Conservation (phyloP, 805 yeast species). For the Kodamaea kakaduensis region DNA sequence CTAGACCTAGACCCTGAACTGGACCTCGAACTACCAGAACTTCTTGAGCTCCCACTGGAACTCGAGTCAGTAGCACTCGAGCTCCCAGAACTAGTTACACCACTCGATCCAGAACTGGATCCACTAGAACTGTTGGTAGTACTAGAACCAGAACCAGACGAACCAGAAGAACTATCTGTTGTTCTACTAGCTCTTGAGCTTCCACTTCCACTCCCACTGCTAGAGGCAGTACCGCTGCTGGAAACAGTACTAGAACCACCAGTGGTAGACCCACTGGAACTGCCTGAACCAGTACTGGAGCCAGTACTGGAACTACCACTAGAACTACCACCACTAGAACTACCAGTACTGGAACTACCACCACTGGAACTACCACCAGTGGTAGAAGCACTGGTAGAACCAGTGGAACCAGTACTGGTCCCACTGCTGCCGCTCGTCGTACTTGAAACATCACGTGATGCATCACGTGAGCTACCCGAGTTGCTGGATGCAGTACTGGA, state of each 20-base stretch:
- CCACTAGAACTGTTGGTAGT: conserved; percentile 1
- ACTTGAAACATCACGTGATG: no score
- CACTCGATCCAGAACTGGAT: background rate
- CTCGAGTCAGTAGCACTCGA: background rate
- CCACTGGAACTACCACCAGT: background rate
- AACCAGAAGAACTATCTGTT: no score
- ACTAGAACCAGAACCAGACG: no score
- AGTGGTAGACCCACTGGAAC: no score
- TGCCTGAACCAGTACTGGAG: background rate
- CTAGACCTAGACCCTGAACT: conserved; percentile 1
- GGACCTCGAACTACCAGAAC: conserved; percentile 1
- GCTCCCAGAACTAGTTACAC: background rate
- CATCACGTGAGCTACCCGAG: no score
- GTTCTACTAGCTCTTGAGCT: no score
- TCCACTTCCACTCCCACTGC: no score
- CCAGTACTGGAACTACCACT: background rate
- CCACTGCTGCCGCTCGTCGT: no score
- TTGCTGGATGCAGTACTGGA: no score
- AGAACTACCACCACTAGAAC: background rate
- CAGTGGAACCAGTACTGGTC: background rate
- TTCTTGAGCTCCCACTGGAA: background rate
- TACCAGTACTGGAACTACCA: background rate
- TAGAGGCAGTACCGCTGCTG: no score
- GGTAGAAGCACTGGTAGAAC: conserved; percentile 1
- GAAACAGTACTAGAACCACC: no score